Base-by-base conservation (phyloP, 768 basidiomycete genomes). In the Mycena chlorophos region DNA sequence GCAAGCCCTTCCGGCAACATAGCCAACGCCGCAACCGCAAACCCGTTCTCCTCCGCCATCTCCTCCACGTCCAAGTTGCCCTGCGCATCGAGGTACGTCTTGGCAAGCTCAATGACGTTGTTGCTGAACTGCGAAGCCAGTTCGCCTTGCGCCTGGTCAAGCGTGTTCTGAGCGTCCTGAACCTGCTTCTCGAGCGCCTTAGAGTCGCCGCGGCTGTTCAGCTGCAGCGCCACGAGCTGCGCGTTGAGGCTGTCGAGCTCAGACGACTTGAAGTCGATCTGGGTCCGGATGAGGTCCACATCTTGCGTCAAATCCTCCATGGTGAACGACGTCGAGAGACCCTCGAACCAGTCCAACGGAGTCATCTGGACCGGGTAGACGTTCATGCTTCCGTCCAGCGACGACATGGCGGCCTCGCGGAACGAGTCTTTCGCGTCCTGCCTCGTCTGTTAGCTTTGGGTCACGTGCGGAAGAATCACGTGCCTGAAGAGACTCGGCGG, bases 311-410 rank as follows among this genome's bases (percentile, higher is more conserved):
- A 60, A 48, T 69, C 68, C 46, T 68, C 67, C 61, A 66, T 49
- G 1, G 63, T 63, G 55, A 69, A 69, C 2, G 63, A 64, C 8
- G 68, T 67, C 19, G 66, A 65, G 6, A 69, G 56, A 13, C 64
- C 56, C 40, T 64, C 60, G 54, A 65, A 69, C 68, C 68, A 69
- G 38, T 67, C 66, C 34, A 69, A 49, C 3, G 68, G 68, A 16
- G 56, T 51, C 58, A 69, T 57, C 38, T 67, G 68, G 12, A 69
- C 63, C 0, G 68, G 68, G 31, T 63, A 69, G 6, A 67, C 53
- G 26, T 63, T 63, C 55, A 67, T 57, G 46, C 58, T 60, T 8
- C 63, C 65, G 53, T 67, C 65, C 2, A 69, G 54, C 8, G 66
- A 67, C 30, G 65, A 65, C 51, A 60, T 58, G n/a, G 66, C 61